Conservation (phyloP, 2,329 filamentous ascomycete genomes). For the Sporothrix pallida region DNA sequence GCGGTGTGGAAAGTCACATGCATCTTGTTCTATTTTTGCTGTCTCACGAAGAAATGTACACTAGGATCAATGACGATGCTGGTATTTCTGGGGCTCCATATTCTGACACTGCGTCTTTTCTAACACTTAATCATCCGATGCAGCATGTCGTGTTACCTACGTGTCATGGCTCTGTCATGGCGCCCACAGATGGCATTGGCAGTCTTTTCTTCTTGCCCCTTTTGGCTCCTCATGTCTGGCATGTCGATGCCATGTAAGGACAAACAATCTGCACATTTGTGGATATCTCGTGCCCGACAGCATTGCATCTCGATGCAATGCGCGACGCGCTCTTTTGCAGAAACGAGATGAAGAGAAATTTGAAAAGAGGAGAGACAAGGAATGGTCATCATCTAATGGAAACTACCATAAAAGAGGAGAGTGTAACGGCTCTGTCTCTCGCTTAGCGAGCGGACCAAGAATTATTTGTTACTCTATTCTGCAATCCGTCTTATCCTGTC, state of each 20-base stretch:
- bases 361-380: too few relatives aligned
- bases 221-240: not conserved
- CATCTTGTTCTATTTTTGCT: conserved; percentile 18
- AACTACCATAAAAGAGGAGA: not conserved
- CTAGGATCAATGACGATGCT: not conserved
- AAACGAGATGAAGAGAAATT: not conserved
- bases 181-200: not conserved
- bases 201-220: not conserved
- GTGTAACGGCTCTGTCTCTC: conserved; percentile 18
- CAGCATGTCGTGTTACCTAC: conserved; percentile 16
- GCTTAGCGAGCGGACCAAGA: not conserved
- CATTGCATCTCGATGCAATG: conserved; percentile 4
- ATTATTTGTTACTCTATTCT: not conserved
- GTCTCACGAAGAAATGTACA: not conserved
- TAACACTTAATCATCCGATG: not conserved
- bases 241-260: not conserved
- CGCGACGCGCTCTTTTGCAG: not conserved
- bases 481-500: not conserved
- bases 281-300: not conserved
- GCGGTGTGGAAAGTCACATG: not conserved
- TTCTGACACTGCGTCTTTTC: not conserved
- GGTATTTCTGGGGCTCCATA: not conserved
- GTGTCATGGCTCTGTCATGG: conserved; percentile 4
- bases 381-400: not conserved
- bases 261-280: not conserved